Percentiles rank a stretch among this genome's conserved stretches.
These are phyloP conservation scores for Mycena sp. DNA, from an alignment of 1,284 basidiomycete species.

Conservation along the genomic window DNA sequence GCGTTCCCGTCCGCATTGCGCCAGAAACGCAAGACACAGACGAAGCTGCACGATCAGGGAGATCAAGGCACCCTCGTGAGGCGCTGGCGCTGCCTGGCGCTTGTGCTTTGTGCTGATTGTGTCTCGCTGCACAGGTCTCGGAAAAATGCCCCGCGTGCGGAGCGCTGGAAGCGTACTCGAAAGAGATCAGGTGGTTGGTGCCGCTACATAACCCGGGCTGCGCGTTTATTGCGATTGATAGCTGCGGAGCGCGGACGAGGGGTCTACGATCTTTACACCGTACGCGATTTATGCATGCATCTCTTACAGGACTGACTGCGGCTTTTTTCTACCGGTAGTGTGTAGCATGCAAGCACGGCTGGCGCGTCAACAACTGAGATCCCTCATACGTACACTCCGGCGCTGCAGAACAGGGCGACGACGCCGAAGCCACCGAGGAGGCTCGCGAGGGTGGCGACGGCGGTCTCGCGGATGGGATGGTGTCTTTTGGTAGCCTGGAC, in stretches of 20 bases:
- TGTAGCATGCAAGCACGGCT: constrained; percentile 75
- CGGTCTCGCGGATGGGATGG: constrained; percentile 71
- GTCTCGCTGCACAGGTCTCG: constrained; percentile 74
- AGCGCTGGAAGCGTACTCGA: constrained; percentile 81
- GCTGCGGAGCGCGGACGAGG: constrained; percentile 91
- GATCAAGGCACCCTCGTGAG: constrained; percentile 79
- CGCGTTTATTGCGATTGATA: constrained; percentile 43
- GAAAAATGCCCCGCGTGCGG: constrained; percentile 95
- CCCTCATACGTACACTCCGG: constrained; percentile 82
- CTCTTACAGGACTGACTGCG: constrained; percentile 1
- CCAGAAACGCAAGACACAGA: constrained; percentile 93
- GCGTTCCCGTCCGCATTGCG: constrained; percentile 93
- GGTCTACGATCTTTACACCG: constrained; percentile 85
- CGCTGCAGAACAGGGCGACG: constrained; percentile 87
- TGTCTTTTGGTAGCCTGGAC: constrained; percentile 75
- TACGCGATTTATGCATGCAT: constrained; percentile 44
- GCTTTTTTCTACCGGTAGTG: constrained; percentile 54
- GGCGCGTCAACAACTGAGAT: constrained; percentile 78
- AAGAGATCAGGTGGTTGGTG: constrained; percentile 75
- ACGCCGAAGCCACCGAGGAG: constrained; percentile 85
- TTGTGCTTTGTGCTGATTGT: constrained; percentile 12
- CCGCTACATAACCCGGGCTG: neutral
- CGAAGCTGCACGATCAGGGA: constrained; percentile 80
- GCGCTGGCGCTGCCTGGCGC: neutral
- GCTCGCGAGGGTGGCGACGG: constrained; percentile 78